Evolutionary conservation across 495 filamentous ascomycete species (phyloP).

Genomic region (Annulohypoxylon moriforme): DNA sequence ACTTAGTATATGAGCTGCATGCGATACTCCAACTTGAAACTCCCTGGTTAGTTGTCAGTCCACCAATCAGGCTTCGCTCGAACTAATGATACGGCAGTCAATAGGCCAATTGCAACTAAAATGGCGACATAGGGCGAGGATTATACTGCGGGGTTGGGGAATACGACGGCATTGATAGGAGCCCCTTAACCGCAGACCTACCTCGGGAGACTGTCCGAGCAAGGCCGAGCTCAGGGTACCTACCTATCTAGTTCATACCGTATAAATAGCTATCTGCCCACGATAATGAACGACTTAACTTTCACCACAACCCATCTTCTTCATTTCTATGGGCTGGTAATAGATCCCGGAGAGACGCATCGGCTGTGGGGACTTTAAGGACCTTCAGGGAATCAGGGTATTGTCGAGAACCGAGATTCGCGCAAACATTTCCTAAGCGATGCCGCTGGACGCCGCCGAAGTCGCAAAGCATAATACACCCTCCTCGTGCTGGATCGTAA

Average conservation of each 20-base stretch:
- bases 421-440: not conserved
- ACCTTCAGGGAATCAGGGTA: not conserved
- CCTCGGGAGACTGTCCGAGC: conserved; percentile 5
- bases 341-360: not conserved
- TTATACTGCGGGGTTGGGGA: conserved; percentile 30
- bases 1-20: not conserved
- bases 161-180: conserved; percentile 14
- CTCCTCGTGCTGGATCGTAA: conserved; percentile 75
- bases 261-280: not conserved
- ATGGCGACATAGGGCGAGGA: conserved; percentile 4
- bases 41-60: not conserved
- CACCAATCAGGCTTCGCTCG: conserved; percentile 25
- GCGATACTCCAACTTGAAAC: not conserved
- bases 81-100: conserved; percentile 17
- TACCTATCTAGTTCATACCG: not conserved
- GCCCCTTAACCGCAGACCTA: conserved; percentile 1
- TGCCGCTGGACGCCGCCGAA: conserved; percentile 45
- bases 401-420: not conserved
- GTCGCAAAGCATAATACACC: conserved; percentile 73
- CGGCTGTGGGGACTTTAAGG: not conserved
- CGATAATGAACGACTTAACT: not conserved
- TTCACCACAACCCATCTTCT: not conserved
- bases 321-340: not conserved
- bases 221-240: conserved; percentile 10
- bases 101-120: conserved; percentile 19